Conservation (phyloP, 176 grass and related monocot species). For the Panicum miliaceum region DNA sequence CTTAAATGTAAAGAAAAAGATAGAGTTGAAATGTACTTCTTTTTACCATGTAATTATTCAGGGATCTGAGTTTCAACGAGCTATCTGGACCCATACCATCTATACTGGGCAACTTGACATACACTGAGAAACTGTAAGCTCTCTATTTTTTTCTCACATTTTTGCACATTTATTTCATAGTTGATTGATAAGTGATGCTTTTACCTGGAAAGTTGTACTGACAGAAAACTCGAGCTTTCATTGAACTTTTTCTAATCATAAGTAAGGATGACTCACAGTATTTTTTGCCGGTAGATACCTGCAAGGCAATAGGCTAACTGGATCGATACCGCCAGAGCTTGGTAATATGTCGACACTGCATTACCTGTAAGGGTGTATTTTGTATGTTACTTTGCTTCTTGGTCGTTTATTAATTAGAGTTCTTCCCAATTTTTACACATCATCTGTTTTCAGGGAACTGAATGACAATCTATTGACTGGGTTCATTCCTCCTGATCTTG, state of each 20-base stretch:
- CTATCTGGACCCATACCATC: slow-evolving; percentile 79
- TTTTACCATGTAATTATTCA: slow-evolving; percentile 35
- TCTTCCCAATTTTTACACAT: slow-evolving; percentile 23
- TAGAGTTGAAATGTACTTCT: slow-evolving; percentile 10
- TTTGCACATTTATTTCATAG: not conserved
- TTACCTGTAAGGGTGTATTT: slow-evolving; percentile 72
- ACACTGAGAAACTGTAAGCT: slow-evolving; percentile 55
- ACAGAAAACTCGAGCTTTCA: slow-evolving; percentile 10
- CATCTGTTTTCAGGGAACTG: slow-evolving; percentile 71
- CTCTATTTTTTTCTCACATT: not conserved
- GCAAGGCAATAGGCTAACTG: slow-evolving; percentile 81
- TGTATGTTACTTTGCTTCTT: slow-evolving; percentile 10
- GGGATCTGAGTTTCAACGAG: slow-evolving; percentile 89
- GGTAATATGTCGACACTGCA: slow-evolving; percentile 94
- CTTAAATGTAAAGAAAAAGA: not conserved
- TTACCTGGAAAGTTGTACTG: not conserved
- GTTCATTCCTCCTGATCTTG: slow-evolving; percentile 89
- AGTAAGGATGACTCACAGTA: slow-evolving; percentile 17
- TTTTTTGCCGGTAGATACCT: slow-evolving; percentile 63
- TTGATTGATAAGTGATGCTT: slow-evolving; percentile 7
- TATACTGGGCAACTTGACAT: slow-evolving; percentile 96
- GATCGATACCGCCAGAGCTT: slow-evolving; percentile 84
- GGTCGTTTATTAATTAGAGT: not conserved
- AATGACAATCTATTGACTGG: slow-evolving; percentile 80
- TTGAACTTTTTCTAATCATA: not conserved